A percentile compares a stretch with the other conserved stretches of the same genome.
Conservation (phyloP, 2,329 filamentous ascomycete species). For the Ophiostoma sp. region DNA sequence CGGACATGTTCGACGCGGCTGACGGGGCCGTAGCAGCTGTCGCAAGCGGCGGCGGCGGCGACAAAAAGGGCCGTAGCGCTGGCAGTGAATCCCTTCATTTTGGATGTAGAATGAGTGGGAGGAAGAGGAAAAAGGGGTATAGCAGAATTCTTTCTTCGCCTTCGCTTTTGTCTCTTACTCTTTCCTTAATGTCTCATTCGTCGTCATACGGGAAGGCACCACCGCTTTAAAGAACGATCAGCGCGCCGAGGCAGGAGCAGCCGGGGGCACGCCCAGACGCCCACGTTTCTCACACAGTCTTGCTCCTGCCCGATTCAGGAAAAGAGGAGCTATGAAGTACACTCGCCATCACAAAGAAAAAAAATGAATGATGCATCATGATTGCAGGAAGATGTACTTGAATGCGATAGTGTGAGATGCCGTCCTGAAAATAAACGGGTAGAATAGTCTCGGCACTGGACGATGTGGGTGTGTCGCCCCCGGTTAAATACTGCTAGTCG, state of each 20-base stretch:
- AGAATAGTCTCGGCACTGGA: neutral
- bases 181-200: neutral
- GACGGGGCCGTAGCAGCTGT: slow-evolving; percentile 46
- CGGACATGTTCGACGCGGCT: slow-evolving; percentile 43
- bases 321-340: neutral
- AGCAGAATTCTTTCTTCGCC: too few species aligned
- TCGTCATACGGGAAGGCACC: neutral
- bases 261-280: neutral
- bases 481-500: neutral
- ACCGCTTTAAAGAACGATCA: neutral
- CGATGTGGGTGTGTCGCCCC: neutral
- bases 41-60: slow-evolving; percentile 40
- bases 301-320: neutral
- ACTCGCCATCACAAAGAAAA: neutral
- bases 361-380: neutral
- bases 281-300: neutral
- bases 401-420: neutral
- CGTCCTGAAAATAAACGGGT: neutral
- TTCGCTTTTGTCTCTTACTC: neutral
- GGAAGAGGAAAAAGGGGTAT: neutral
- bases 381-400: too few species aligned
- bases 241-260: neutral
- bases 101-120: neutral
- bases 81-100: slow-evolving; percentile 14
- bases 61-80: slow-evolving; percentile 22